Evolutionary conservation across 495 filamentous ascomycete species (phyloP).

Genomic region (Talaromyces borbonicus): DNA sequence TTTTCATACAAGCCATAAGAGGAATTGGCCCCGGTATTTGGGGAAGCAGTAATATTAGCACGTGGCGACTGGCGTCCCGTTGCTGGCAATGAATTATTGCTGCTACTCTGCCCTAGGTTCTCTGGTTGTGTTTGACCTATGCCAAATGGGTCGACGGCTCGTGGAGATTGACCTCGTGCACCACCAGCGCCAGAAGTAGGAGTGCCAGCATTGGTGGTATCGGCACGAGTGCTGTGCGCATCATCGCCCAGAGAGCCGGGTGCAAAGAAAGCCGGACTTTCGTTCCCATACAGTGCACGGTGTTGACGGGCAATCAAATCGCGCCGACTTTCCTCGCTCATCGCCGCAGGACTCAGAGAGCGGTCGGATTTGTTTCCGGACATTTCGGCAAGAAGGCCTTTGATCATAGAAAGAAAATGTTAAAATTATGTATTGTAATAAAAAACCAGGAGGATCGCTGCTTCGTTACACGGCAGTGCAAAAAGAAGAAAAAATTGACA

Average conservation of each 20-base stretch:
- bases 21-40: constrained; percentile 52
- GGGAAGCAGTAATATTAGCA: constrained; percentile 83
- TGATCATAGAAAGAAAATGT: constrained; percentile 36
- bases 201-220: constrained; percentile 47
- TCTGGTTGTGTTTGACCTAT: constrained; percentile 38
- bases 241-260: constrained; percentile 55
- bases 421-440: constrained; percentile 41
- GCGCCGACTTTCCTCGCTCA: constrained; percentile 94
- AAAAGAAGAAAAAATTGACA: constrained; percentile 25
- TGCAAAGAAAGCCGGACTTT: constrained; percentile 52
- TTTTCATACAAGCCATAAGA: constrained; percentile 50
- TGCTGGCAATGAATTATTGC: constrained; percentile 17
- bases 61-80: constrained; percentile 49
- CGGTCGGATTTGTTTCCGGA: constrained; percentile 80
- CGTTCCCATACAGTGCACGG: constrained; percentile 77
- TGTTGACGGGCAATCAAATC: constrained; percentile 94
- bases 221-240: constrained; percentile 43
- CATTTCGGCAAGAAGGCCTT: constrained; percentile 76
- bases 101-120: constrained; percentile 22
- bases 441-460: constrained; percentile 4
- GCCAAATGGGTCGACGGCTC: constrained; percentile 54
- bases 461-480: constrained; percentile 30
- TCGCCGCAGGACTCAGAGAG: constrained; percentile 77
- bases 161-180: constrained; percentile 49
- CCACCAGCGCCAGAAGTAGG: constrained; percentile 39